Evolutionary conservation across 345 rosid species (phyloP).

Genomic region (Populus simonii): DNA sequence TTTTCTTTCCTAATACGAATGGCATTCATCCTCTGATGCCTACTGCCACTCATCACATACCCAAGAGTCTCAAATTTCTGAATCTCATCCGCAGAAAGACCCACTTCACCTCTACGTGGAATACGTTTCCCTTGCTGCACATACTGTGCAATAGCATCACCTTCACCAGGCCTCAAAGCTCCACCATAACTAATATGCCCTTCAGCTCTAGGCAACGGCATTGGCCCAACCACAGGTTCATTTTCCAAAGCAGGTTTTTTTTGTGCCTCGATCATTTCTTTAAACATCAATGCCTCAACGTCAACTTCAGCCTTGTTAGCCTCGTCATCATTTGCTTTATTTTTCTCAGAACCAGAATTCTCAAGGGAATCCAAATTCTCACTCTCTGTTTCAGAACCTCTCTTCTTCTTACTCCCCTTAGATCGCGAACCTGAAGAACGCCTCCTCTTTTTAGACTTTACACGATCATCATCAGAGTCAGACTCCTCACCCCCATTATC

Average conservation of each 20-base stretch:
- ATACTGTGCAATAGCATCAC: slow-evolving; percentile 97
- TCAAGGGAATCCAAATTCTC: slow-evolving; percentile 22
- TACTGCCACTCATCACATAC: slow-evolving; percentile 98
- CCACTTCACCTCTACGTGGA: slow-evolving; percentile 99
- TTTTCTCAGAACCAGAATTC: slow-evolving; percentile 39
- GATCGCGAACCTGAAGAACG: slow-evolving; percentile 24
- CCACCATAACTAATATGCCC: slow-evolving; percentile 99
- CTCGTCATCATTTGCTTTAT: slow-evolving; percentile 38
- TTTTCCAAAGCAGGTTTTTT: slow-evolving; percentile 65
- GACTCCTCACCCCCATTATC: slow-evolving; percentile 20
- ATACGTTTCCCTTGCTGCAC: slow-evolving; percentile 99
- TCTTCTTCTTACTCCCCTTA: slow-evolving; percentile 39
- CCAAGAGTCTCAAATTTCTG: slow-evolving; percentile 87
- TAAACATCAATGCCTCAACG: slow-evolving; percentile 65
- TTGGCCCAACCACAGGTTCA: slow-evolving; percentile 80
- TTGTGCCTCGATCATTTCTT: slow-evolving; percentile 74
- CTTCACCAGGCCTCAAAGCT: slow-evolving; percentile 98
- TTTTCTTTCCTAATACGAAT: slow-evolving; percentile 99
- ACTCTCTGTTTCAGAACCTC: slow-evolving; percentile 36
- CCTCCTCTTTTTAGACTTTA: slow-evolving; percentile 44
- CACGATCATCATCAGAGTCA: slow-evolving; percentile 26
- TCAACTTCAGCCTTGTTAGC: slow-evolving; percentile 44
- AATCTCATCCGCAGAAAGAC: slow-evolving; percentile 96
- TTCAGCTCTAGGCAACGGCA: slow-evolving; percentile 86
- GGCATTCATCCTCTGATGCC: slow-evolving; percentile 98